phyloP scores from a whole-genome alignment of 768 basidiomycete genomes.

The Rickenella mellea region DNA sequence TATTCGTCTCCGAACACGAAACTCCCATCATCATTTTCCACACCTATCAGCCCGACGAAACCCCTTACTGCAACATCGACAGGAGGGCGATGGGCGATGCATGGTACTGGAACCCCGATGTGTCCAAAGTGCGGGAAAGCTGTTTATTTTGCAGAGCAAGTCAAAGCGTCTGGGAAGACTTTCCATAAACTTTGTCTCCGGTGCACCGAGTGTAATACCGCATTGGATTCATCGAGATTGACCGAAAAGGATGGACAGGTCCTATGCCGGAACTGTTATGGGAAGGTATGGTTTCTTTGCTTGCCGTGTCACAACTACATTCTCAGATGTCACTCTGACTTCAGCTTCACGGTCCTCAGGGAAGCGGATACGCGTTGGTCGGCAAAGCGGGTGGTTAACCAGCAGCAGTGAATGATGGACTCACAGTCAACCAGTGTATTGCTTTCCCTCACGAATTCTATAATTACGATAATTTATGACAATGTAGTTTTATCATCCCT shows the following conservation, averaged over 20 bases:
- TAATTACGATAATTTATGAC: too few species aligned
- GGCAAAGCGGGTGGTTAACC: constrained; percentile 38
- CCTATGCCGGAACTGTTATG: constrained; percentile 64
- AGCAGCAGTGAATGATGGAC: not conserved
- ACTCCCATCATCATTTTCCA: not conserved
- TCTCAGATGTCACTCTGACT: not conserved
- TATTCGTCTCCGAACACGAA: not conserved
- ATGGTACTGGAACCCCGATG: constrained; percentile 45
- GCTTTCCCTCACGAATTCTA: too few species aligned
- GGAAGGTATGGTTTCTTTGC: constrained; percentile 35
- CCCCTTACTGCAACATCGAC: constrained; percentile 23
- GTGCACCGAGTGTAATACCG: constrained; percentile 61
- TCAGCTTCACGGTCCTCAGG: constrained; percentile 66
- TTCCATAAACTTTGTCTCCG: constrained; percentile 72
- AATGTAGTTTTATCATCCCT: too few species aligned
- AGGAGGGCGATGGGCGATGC: constrained; percentile 30
- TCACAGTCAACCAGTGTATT: too few species aligned
- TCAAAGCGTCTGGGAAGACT: constrained; percentile 73
- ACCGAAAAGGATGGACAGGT: constrained; percentile 71
- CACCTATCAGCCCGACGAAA: constrained; percentile 29
- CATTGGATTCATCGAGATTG: constrained; percentile 62
- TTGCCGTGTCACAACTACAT: not conserved
- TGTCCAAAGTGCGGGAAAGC: constrained; percentile 67
- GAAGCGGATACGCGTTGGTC: constrained; percentile 65
- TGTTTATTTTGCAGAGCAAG: constrained; percentile 85